A percentile compares a stretch with the other conserved stretches of the same genome.
These are phyloP conservation scores for Morella rubra DNA, from an alignment of 306 rosid species.

Conservation along the genomic window DNA sequence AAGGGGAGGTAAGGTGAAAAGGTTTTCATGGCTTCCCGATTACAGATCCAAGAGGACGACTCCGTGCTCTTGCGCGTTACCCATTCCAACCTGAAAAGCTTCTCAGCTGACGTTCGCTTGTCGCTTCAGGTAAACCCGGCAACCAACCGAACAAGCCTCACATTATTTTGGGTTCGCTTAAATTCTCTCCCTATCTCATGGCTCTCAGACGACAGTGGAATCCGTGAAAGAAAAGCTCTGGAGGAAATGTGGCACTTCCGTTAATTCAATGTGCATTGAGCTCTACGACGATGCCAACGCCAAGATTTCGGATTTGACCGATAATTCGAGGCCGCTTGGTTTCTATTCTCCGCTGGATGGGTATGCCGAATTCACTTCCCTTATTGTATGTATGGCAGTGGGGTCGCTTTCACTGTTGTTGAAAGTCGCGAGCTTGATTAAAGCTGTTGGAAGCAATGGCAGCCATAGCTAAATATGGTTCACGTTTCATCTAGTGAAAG, in stretches of 20 bases:
- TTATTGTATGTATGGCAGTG: neutral
- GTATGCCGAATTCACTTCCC: slow-evolving; percentile 26
- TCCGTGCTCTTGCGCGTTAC: slow-evolving; percentile 63
- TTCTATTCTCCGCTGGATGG: slow-evolving; percentile 86
- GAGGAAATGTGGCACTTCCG: slow-evolving; percentile 78
- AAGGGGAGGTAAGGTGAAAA: neutral
- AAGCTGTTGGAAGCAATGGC: neutral
- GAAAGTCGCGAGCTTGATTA: neutral
- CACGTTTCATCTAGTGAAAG: neutral
- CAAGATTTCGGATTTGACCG: slow-evolving; percentile 60
- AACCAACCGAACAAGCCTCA: neutral
- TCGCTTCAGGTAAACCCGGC: slow-evolving; percentile 51
- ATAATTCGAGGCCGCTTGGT: slow-evolving; percentile 62
- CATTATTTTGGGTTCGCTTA: neutral
- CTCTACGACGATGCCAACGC: slow-evolving; percentile 62
- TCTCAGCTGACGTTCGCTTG: slow-evolving; percentile 69
- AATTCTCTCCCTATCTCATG: neutral
- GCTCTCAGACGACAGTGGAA: slow-evolving; percentile 56
- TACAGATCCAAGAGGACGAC: slow-evolving; percentile 66
- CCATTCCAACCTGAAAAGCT: slow-evolving; percentile 72
- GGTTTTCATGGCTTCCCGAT: slow-evolving; percentile 47
- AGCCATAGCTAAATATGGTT: neutral
- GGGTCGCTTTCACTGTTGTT: neutral
- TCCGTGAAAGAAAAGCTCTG: slow-evolving; percentile 77
- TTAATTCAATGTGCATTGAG: slow-evolving; percentile 67